A percentile compares a stretch with the other conserved stretches of the same genome.
phyloP scores from a whole-genome alignment of 768 basidiomycete species.

The Aureoboletus auriporus region DNA sequence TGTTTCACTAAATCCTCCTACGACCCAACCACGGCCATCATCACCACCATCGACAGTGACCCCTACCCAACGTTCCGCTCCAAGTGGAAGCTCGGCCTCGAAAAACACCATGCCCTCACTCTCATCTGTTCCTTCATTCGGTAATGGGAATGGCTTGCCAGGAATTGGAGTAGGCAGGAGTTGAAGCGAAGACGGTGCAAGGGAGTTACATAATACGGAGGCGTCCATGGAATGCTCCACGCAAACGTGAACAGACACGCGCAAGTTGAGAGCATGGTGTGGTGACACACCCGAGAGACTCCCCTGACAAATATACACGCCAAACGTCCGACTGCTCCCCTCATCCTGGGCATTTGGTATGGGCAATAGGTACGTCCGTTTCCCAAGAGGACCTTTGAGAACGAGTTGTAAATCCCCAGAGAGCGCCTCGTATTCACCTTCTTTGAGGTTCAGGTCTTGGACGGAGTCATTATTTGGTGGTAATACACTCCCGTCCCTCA shows the following conservation, averaged over 20 bases:
- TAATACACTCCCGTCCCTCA: slow-evolving; percentile 55
- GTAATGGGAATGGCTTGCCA: slow-evolving; percentile 56
- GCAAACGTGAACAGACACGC: slow-evolving; percentile 48
- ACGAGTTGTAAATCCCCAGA: slow-evolving; percentile 36
- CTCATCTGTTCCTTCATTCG: slow-evolving; percentile 67
- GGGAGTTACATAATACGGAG: slow-evolving; percentile 32
- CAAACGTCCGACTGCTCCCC: slow-evolving; percentile 33
- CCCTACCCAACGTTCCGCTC: slow-evolving; percentile 42
- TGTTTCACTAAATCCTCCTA: slow-evolving; percentile 46
- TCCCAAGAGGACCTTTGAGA: slow-evolving; percentile 39
- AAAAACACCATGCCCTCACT: slow-evolving; percentile 70
- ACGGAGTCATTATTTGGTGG: slow-evolving; percentile 25
- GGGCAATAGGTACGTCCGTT: slow-evolving; percentile 52
- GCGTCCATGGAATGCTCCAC: slow-evolving; percentile 15
- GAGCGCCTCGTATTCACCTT: slow-evolving; percentile 34
- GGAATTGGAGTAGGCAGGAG: slow-evolving; percentile 60
- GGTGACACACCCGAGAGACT: slow-evolving; percentile 49
- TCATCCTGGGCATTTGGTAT: slow-evolving; percentile 4
- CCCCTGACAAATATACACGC: slow-evolving; percentile 61
- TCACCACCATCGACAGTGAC: slow-evolving; percentile 46
- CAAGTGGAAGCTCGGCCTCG: slow-evolving; percentile 42
- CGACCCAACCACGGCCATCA: slow-evolving; percentile 58
- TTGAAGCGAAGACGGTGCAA: slow-evolving; percentile 47
- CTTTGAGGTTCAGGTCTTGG: slow-evolving; percentile 7
- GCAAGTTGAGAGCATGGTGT: slow-evolving; percentile 41